These are phyloP conservation scores for Stephania yunnanensis DNA, from an alignment of 164 flowering plant species.

Conservation along the genomic window DNA sequence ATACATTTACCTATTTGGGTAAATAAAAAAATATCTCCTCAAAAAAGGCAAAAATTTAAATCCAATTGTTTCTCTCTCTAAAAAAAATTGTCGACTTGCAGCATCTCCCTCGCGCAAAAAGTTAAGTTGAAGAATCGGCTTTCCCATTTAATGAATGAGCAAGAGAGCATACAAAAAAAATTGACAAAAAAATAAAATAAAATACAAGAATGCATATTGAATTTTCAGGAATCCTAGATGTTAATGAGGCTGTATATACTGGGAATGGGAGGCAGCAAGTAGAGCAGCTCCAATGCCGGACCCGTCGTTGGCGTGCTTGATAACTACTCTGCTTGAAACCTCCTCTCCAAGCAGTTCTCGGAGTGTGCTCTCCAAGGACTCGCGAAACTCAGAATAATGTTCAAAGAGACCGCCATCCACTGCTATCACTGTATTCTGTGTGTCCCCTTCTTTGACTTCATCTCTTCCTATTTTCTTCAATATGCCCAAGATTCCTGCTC, in stretches of 20 bases:
- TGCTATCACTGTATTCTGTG: constrained; percentile 63
- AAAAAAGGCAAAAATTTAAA: too few relatives aligned
- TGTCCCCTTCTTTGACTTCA: constrained; percentile 38
- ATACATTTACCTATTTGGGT: too few relatives aligned
- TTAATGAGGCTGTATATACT: constrained; percentile 43
- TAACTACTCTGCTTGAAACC: constrained; percentile 28
- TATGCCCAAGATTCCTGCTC: constrained; percentile 84
- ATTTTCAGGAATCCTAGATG: constrained; percentile 38
- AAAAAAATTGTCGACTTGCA: too few relatives aligned
- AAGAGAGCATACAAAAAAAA: too few relatives aligned
- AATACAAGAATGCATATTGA: too few relatives aligned
- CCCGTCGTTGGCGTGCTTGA: constrained; percentile 77
- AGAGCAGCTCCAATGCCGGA: constrained; percentile 96
- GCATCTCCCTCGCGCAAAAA: too few relatives aligned
- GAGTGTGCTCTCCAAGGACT: constrained; percentile 51
- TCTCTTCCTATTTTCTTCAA: constrained; percentile 85
- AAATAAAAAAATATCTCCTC: too few relatives aligned
- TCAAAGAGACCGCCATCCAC: constrained; percentile 86
- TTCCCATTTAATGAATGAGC: too few relatives aligned
- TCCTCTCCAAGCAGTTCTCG: constrained; percentile 69
- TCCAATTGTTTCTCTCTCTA: too few relatives aligned
- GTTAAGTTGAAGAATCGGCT: too few relatives aligned
- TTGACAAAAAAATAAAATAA: too few relatives aligned
- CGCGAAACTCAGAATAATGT: constrained; percentile 72
- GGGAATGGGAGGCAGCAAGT: constrained; percentile 91